Evolutionary conservation across 2,329 filamentous ascomycete genomes (phyloP), one percentile per base, ranked within the genome.

Genomic region (Dothiorella sarmentorum): DNA sequence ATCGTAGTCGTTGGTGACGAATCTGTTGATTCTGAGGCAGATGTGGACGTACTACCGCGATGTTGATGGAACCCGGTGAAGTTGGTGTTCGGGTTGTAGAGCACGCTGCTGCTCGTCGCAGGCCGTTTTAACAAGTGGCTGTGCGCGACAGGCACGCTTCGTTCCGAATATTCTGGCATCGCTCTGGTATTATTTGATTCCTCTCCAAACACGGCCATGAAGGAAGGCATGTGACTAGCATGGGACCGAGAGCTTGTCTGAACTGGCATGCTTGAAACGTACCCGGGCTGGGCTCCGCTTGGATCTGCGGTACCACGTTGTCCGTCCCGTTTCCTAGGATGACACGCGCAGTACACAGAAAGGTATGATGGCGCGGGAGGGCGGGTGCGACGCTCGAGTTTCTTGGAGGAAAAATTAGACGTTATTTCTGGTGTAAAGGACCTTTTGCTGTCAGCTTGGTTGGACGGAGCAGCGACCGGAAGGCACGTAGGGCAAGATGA

Each of bases 1-100:
- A 94, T 84, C 2, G 93, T 96, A 3, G 92, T 97, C 7, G 93
- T 97, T 1, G 94, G 94, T 7, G 93, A 97, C 20, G 93, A 96
- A 68, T 96, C 92, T 40, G 90, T 90, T 1, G 94, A 97, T 63
- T 90, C 90, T 15, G 89, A 90, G 57, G 82, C 82, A 63, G 88
- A 87, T 2, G 88, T 90, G 7, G 87, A 92, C n/a, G 85, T 87
- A 75, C 88, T 91, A 69, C 90, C 84, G 70, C 85, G 82, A 71
- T 90, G 88, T 68, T 87, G 85, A 74, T 91, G 89, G 63, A 78
- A 78, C 61, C 77, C 66, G 35, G 72, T 65, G 63, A 73, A 76
- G 51, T 67, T 63, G 24, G 66, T 43, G 35, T 37, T 61, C 17
- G 61, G 56, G 56, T 65, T 66, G 63, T 65, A 66, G 60, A 63